Evolutionary conservation across 2,329 filamentous ascomycete species (phyloP).

Genomic region (Metarhizium album): DNA sequence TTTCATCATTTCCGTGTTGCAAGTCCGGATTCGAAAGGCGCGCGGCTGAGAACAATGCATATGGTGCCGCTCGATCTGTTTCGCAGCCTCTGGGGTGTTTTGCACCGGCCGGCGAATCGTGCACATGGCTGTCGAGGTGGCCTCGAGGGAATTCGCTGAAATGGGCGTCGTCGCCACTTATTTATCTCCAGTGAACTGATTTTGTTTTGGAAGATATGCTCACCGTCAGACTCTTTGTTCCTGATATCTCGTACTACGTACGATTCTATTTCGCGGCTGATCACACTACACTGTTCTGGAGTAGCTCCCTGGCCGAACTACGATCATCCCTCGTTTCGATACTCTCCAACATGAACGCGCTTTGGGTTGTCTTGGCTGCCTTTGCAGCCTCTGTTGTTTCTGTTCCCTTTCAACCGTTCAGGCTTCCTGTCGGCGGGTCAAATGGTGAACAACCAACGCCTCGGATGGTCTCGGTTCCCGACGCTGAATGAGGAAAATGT

Average conservation of each 20-base stretch:
- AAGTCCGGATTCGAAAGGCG: neutral
- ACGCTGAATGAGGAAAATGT: slow-evolving; percentile 5
- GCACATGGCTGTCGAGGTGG: neutral
- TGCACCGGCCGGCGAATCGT: neutral
- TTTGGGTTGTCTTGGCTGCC: slow-evolving; percentile 11
- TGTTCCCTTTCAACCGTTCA: slow-evolving; percentile 11
- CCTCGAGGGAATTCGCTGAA: neutral
- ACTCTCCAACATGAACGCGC: slow-evolving; percentile 13
- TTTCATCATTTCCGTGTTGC: neutral
- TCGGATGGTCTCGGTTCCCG: slow-evolving; percentile 8
- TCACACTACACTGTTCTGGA: too few relatives aligned
- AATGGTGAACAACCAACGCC: neutral
- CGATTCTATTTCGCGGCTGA: too few relatives aligned
- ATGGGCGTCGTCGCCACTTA: too few relatives aligned
- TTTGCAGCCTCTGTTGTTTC: slow-evolving; percentile 13
- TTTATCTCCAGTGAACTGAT: too few relatives aligned
- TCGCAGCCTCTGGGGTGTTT: neutral
- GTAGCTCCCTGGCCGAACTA: too few relatives aligned
- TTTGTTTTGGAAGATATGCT: too few relatives aligned
- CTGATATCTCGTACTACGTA: too few relatives aligned
- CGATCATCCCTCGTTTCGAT: neutral
- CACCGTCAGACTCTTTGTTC: too few relatives aligned
- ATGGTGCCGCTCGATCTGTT: neutral
- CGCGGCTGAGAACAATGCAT: neutral
- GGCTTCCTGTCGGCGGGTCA: neutral